Base-by-base conservation (phyloP, 2,329 filamentous ascomycete species). In the Aspergillus vadensis region DNA sequence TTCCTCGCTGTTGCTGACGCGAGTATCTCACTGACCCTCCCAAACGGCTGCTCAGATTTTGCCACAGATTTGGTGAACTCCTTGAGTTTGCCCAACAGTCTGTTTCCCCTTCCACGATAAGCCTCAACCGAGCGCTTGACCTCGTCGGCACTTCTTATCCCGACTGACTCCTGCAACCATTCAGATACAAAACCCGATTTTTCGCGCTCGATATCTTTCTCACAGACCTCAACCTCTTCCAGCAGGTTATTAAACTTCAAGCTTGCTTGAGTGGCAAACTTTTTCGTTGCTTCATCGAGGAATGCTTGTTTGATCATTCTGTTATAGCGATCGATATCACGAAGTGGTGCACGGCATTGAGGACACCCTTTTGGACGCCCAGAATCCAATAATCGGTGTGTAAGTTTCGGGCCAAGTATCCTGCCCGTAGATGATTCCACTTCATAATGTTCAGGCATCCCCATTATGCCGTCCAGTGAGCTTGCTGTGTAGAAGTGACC, bases 311-410 rank as follows among this genome's bases (percentile, higher is more conserved):
- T 64, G 14, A 60, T 27, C 5, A 64, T 56, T 2, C 64, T 53
- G 21, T 61, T 65, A 41, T 66, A 65, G 15, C 64, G 58, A 15
- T 63, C 43, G 8, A 63, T 62, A 38, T 63, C 58, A 14, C 60
- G 25, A 41, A 66, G 41, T 14, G 60, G 55, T 17, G 19, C 43
- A 2, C 62, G 60, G 41, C 64, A 66, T 38, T 63, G 56, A 43
- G 63, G 60, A 44, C 64, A 65, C 44, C 49, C 51, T 49, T 30
- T 55, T 5, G 23, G 49, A 7, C 25, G 9, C 19, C 19, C 50
- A 12, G 52, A 32, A 12, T 8, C 55, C 38, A 49, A 3, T 19
- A 47, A 15, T 15, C 59, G 36, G 15, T 39, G 38, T 5, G 36
- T 38, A 7, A 25, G 47, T 23, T 44, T 60, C 9, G 49, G 50